Evolutionary conservation across 192 early-diverging fungal species (phyloP).

Genomic region (Thamnidium elegans): DNA sequence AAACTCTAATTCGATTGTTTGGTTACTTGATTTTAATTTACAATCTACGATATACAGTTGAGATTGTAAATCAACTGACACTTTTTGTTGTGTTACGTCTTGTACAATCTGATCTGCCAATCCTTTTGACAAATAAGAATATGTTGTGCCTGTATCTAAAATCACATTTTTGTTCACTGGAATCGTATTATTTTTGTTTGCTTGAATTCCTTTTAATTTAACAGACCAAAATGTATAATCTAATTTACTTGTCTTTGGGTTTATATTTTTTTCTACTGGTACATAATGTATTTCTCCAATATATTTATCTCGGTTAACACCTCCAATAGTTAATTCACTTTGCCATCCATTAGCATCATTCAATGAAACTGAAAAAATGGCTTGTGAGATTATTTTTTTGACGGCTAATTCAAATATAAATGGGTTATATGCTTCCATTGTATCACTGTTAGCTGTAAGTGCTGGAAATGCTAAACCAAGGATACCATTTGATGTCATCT

Average conservation of each 20-base stretch:
- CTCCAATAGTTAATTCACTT: conserved; percentile 52
- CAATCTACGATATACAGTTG: not conserved
- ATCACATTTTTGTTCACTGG: not conserved
- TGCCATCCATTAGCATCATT: conserved; percentile 20
- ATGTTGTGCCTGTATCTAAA: not conserved
- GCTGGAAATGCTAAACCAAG: conserved; percentile 35
- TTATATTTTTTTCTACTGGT: conserved; percentile 23
- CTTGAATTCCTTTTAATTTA: not conserved
- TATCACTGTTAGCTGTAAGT: conserved; percentile 16
- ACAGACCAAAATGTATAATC: conserved; percentile 1
- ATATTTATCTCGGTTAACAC: conserved; percentile 44
- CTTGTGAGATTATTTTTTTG: not conserved
- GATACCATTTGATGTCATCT: conserved; percentile 26
- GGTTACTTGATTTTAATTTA: not conserved
- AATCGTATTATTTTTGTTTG: not conserved
- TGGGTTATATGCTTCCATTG: conserved; percentile 2
- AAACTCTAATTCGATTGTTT: not conserved
- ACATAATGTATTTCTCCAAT: conserved; percentile 49
- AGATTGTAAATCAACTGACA: not conserved
- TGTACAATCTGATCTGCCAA: not conserved
- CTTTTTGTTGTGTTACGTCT: not conserved
- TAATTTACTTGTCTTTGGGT: not conserved
- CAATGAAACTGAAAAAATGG: conserved; percentile 13
- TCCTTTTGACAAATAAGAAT: not conserved
- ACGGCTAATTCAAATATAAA: not conserved